Percentiles rank a stretch among this genome's conserved stretches.
Evolutionary conservation across 306 rosid genomes (phyloP).

Genomic region (Senna tora): DNA sequence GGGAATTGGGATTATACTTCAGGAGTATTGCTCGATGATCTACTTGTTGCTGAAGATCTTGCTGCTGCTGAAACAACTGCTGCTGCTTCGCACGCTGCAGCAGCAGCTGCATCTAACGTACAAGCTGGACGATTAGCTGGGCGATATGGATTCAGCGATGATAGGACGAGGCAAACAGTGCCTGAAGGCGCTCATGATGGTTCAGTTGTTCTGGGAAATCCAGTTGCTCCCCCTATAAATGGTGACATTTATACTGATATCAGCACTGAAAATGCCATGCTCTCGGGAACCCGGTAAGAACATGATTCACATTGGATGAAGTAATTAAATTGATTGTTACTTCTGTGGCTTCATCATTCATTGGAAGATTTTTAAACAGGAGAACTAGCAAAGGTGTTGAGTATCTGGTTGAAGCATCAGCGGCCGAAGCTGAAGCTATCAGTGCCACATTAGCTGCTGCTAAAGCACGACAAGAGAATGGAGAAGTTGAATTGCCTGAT

Average conservation of each 20-base stretch:
- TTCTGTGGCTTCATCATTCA: slow-evolving; percentile 35
- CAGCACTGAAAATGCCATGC: slow-evolving; percentile 98
- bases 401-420: slow-evolving; percentile 96
- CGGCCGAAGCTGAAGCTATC: slow-evolving; percentile 99
- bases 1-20: slow-evolving; percentile 44
- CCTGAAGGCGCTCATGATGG: slow-evolving; percentile 84
- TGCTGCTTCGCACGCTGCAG: slow-evolving; percentile 98
- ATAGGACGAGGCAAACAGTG: slow-evolving; percentile 70
- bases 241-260: slow-evolving; percentile 97
- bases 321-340: slow-evolving; percentile 26
- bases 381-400: slow-evolving; percentile 91
- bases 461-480: slow-evolving; percentile 96
- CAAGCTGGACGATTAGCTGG: slow-evolving; percentile 75
- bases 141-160: slow-evolving; percentile 75
- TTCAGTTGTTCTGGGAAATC: slow-evolving; percentile 87
- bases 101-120: slow-evolving; percentile 78
- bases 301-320: slow-evolving; percentile 26
- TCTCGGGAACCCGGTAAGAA: slow-evolving; percentile 82
- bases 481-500: slow-evolving; percentile 92
- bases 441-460: slow-evolving; percentile 98
- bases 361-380: slow-evolving; percentile 49
- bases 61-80: slow-evolving; percentile 97
- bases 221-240: slow-evolving; percentile 96
- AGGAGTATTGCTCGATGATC: slow-evolving; percentile 96
- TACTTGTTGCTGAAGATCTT: slow-evolving; percentile 98